These are phyloP conservation scores for Nicotiana obtusifolia DNA, from an alignment of 257 asterid genomes.

Conservation along the genomic window DNA sequence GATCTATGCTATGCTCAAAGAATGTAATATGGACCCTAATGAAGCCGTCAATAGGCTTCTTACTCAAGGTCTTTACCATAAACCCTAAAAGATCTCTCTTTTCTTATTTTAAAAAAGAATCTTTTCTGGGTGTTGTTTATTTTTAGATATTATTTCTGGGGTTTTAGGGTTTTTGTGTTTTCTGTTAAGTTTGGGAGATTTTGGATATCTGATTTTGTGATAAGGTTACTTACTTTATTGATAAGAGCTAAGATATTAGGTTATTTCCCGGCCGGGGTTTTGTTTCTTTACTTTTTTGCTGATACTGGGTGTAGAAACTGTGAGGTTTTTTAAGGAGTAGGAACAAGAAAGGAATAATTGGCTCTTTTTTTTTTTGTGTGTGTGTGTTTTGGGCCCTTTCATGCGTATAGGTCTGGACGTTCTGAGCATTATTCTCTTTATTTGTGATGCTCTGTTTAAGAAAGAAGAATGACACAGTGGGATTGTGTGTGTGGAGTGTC, in stretches of 20 bases:
- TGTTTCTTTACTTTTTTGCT: not conserved
- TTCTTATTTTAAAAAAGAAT: too few relatives aligned
- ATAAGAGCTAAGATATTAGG: not conserved
- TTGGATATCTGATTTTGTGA: not conserved
- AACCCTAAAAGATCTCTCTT: not conserved
- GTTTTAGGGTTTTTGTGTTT: not conserved
- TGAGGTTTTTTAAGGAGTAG: not conserved
- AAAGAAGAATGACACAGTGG: not conserved
- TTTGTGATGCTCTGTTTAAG: not conserved
- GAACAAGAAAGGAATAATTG: not conserved
- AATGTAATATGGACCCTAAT: slow-evolving; percentile 95
- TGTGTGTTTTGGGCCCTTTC: not conserved
- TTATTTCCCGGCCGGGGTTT: not conserved
- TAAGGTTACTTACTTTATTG: not conserved
- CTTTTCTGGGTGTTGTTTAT: not conserved
- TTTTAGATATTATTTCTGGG: not conserved
- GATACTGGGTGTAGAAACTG: not conserved
- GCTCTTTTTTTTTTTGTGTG: too few relatives aligned
- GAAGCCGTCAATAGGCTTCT: slow-evolving; percentile 77
- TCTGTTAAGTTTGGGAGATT: not conserved
- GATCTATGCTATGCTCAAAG: slow-evolving; percentile 90
- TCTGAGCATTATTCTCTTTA: not conserved
- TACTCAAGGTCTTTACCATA: slow-evolving; percentile 56
- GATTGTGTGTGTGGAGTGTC: not conserved
- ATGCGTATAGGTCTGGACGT: not conserved